These are phyloP conservation scores for Pulveroboletus sp. DNA, from an alignment of 768 basidiomycete genomes.

Conservation along the genomic window DNA sequence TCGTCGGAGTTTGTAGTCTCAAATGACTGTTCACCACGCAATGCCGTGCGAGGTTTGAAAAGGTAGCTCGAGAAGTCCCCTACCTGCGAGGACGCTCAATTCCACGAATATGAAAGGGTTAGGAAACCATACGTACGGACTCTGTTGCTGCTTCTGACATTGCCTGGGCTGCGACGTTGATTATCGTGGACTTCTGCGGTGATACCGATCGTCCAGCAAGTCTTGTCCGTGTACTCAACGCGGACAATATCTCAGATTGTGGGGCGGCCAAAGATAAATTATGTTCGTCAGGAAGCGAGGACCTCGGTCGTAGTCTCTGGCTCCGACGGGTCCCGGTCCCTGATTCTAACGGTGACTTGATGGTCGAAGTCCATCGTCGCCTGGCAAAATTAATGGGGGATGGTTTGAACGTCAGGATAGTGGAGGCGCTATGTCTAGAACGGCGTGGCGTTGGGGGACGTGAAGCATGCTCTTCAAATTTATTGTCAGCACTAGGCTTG, in stretches of 20 bases:
- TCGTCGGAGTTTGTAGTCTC: slow-evolving; percentile 35
- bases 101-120: slow-evolving; percentile 26
- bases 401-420: slow-evolving; percentile 52
- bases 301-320: slow-evolving; percentile 32
- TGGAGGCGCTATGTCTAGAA: slow-evolving; percentile 26
- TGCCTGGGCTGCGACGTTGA: slow-evolving; percentile 17
- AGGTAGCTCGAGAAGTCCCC: slow-evolving; percentile 22
- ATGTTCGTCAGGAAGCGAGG: slow-evolving; percentile 26
- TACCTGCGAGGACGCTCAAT: slow-evolving; percentile 29
- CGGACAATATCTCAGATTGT: slow-evolving; percentile 27
- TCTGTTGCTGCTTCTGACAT: slow-evolving; percentile 25
- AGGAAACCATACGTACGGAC: slow-evolving; percentile 29
- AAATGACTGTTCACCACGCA: slow-evolving; percentile 30
- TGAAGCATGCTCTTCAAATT: slow-evolving; percentile 20
- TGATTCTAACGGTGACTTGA: slow-evolving; percentile 33
- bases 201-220: slow-evolving; percentile 33
- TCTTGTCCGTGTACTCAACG: slow-evolving; percentile 27
- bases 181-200: slow-evolving; percentile 27
- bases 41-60: slow-evolving; percentile 25
- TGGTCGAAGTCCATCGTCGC: slow-evolving; percentile 51
- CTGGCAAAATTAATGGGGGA: slow-evolving; percentile 61
- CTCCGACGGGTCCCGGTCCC: slow-evolving; percentile 33
- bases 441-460: slow-evolving; percentile 23
- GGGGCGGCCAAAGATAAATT: slow-evolving; percentile 26
- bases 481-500: slow-evolving; percentile 13